Conservation (phyloP, 345 rosid genomes). For the Alliaria petiolata region DNA sequence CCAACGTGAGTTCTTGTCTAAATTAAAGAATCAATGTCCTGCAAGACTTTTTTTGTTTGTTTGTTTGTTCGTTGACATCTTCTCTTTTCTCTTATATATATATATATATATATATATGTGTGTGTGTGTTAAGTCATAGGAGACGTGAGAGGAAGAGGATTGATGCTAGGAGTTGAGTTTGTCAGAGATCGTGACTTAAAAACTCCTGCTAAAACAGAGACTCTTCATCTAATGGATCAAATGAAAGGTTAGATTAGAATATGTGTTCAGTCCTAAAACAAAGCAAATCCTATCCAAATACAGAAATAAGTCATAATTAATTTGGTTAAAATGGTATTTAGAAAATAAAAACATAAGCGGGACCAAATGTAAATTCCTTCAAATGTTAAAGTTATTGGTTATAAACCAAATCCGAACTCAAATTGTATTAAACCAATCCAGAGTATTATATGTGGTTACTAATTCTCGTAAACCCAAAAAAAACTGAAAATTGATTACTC, state of each 20-base stretch:
- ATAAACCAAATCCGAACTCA: neutral
- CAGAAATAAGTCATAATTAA: neutral
- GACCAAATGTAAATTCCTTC: too few species aligned
- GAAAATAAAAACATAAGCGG: too few species aligned
- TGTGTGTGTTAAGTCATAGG: conserved; percentile 52
- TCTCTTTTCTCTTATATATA: neutral
- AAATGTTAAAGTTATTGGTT: too few species aligned
- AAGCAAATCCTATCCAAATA: neutral
- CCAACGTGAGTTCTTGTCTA: conserved; percentile 42
- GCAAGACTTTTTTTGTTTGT: neutral
- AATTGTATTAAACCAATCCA: neutral
- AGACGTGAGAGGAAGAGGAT: conserved; percentile 89
- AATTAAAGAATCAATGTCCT: neutral
- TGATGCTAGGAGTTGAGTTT: conserved; percentile 88
- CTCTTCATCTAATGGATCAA: conserved; percentile 59
- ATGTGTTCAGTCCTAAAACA: neutral
- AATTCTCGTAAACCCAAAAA: neutral
- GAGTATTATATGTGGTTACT: neutral
- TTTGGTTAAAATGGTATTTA: neutral
- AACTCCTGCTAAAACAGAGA: conserved; percentile 76
- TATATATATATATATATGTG: too few species aligned
- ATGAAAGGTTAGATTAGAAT: conserved; percentile 66
- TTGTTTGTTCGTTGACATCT: neutral
- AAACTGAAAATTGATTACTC: neutral
- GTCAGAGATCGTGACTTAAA: conserved; percentile 63